A percentile compares a stretch with the other conserved stretches of the same genome.
phyloP scores from a whole-genome alignment of 2,329 filamentous ascomycete genomes.

The Balansia obtecta region DNA sequence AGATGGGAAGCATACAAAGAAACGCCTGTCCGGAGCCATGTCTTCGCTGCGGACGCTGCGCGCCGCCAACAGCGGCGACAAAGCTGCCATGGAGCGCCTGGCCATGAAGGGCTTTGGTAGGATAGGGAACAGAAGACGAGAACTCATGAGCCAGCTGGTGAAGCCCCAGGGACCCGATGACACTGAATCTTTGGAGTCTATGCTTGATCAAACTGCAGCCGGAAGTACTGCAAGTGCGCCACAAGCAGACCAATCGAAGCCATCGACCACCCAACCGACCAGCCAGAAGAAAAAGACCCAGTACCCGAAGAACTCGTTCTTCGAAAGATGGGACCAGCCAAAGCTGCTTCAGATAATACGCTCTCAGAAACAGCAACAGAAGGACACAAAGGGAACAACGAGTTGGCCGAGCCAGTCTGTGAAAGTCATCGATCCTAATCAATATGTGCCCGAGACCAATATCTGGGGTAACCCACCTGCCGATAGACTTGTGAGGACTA shows the following conservation, averaged over 20 bases:
- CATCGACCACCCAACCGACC: neutral
- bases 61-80: slow-evolving; percentile 40
- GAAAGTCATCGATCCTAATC: slow-evolving; percentile 22
- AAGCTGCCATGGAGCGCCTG: slow-evolving; percentile 32
- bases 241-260: neutral
- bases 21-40: slow-evolving; percentile 28
- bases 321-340: slow-evolving; percentile 35
- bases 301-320: slow-evolving; percentile 18
- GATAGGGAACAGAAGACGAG: slow-evolving; percentile 35
- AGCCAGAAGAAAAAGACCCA: neutral
- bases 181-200: slow-evolving; percentile 27
- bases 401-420: slow-evolving; percentile 15
- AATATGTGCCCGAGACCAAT: slow-evolving; percentile 28
- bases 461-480: slow-evolving; percentile 36
- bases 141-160: slow-evolving; percentile 31
- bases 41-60: slow-evolving; percentile 34
- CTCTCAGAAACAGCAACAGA: slow-evolving; percentile 28
- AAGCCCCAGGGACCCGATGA: slow-evolving; percentile 24
- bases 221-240: neutral
- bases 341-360: slow-evolving; percentile 30
- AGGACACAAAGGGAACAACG: slow-evolving; percentile 9
- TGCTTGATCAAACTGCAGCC: slow-evolving; percentile 10
- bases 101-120: slow-evolving; percentile 40
- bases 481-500: slow-evolving; percentile 26
- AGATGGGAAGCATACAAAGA: slow-evolving; percentile 15